Conservation (phyloP, 2,329 filamentous ascomycete species). For the Samsoniella hepiali region DNA sequence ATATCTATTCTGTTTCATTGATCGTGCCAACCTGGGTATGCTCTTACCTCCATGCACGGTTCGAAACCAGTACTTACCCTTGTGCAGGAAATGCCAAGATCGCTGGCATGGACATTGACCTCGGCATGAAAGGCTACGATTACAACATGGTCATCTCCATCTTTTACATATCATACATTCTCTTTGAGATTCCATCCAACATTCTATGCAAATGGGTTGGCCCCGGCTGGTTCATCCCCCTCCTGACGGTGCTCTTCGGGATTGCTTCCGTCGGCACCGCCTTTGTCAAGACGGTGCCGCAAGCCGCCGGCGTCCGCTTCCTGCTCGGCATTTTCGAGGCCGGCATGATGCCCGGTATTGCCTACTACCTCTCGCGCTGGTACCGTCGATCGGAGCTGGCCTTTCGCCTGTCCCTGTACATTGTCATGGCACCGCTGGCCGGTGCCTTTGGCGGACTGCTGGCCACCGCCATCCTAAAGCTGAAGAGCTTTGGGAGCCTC, state of each 20-base stretch:
- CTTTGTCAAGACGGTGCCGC: constrained; percentile 55
- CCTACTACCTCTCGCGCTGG: constrained; percentile 71
- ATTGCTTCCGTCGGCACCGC: constrained; percentile 62
- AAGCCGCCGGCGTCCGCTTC: constrained; percentile 61
- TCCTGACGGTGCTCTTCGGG: constrained; percentile 60
- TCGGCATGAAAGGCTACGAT: constrained; percentile 58
- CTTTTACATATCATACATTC: constrained; percentile 71
- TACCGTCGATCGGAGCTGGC: constrained; percentile 66
- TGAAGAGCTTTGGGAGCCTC: constrained; percentile 56
- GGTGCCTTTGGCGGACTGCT: constrained; percentile 70
- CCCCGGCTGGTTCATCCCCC: constrained; percentile 68
- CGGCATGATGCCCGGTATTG: constrained; percentile 70
- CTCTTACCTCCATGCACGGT: background rate
- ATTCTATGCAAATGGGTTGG: constrained; percentile 68
- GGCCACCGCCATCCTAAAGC: constrained; percentile 59
- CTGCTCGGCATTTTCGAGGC: constrained; percentile 68
- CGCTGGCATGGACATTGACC: constrained; percentile 61
- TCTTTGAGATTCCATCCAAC: constrained; percentile 69
- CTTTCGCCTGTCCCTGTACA: constrained; percentile 65
- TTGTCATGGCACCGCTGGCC: constrained; percentile 67
- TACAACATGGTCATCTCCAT: constrained; percentile 66
- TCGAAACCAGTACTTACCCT: background rate
- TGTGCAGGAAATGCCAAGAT: constrained; percentile 63
- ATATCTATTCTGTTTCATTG: constrained; percentile 72
- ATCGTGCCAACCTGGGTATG: constrained; percentile 69